Evolutionary conservation across 306 rosid species (phyloP).

Genomic region (Sophora flavescens): DNA sequence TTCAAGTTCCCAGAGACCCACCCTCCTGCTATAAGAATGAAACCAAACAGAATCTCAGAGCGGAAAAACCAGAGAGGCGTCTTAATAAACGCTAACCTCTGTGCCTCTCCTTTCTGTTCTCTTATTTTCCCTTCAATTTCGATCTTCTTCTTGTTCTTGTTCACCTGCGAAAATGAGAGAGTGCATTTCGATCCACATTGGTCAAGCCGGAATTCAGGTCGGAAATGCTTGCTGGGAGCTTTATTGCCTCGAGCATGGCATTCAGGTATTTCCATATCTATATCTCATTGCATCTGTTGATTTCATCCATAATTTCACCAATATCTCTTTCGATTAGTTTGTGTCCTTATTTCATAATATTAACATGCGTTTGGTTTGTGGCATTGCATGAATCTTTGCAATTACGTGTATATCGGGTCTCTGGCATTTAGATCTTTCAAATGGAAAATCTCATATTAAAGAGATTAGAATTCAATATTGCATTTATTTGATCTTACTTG

Average conservation of each 20-base stretch:
- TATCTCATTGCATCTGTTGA: not conserved
- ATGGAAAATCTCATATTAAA: not conserved
- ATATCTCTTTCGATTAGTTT: not conserved
- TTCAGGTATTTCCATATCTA: constrained; percentile 52
- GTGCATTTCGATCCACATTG: constrained; percentile 75
- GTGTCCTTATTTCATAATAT: not conserved
- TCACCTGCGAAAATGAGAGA: constrained; percentile 55
- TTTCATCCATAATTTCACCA: not conserved
- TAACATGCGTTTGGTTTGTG: not conserved
- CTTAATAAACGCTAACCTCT: constrained; percentile 66
- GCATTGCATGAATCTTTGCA: no score
- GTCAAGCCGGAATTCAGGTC: constrained; percentile 78
- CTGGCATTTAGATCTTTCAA: not conserved
- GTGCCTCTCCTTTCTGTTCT: no score
- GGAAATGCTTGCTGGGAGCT: constrained; percentile 80
- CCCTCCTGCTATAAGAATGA: constrained; percentile 40
- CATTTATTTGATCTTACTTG: not conserved
- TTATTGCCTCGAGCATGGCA: constrained; percentile 75
- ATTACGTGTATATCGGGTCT: not conserved
- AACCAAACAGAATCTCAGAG: not conserved
- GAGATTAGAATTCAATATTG: not conserved
- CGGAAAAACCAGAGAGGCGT: constrained; percentile 46
- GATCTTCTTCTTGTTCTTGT: not conserved
- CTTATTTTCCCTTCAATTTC: not conserved
- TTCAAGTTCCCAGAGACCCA: not conserved